These are phyloP conservation scores for Hypomontagnella monticulosa DNA, from an alignment of 495 filamentous ascomycete species.

Conservation along the genomic window DNA sequence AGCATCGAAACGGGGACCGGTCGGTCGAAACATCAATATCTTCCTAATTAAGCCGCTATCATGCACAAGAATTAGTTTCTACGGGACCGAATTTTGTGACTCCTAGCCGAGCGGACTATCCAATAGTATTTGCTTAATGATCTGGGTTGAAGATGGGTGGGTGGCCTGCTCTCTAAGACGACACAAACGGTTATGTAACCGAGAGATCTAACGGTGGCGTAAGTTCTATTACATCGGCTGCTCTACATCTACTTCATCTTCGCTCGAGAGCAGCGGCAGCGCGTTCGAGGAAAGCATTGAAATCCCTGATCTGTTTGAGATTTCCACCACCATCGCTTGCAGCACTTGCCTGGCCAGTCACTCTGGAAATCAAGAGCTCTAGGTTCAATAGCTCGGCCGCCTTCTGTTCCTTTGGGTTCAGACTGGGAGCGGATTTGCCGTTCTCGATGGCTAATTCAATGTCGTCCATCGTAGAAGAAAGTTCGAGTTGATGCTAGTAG, in stretches of 20 bases:
- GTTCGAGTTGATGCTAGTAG: conserved; percentile 54
- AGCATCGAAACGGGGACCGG: too few species aligned
- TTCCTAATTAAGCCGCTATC: too few species aligned
- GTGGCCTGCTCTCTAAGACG: too few species aligned
- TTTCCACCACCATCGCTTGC: conserved; percentile 57
- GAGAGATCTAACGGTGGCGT: too few species aligned
- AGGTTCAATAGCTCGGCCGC: conserved; percentile 55
- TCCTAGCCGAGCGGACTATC: too few species aligned
- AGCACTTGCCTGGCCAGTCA: conserved; percentile 57
- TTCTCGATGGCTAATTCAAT: conserved; percentile 63
- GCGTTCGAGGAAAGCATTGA: conserved; percentile 66
- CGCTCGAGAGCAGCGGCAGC: conserved; percentile 60
- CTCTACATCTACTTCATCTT: conserved; percentile 26
- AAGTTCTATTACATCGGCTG: too few species aligned
- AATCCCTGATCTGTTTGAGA: conserved; percentile 63
- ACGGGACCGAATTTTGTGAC: too few species aligned
- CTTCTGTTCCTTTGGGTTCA: conserved; percentile 50
- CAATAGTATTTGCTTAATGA: too few species aligned
- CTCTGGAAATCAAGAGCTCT: conserved; percentile 58
- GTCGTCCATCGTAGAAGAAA: conserved; percentile 64
- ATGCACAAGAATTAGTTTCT: too few species aligned
- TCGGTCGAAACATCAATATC: too few species aligned
- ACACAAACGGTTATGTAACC: too few species aligned
- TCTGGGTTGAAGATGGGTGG: too few species aligned
- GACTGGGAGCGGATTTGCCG: conserved; percentile 52